Percentiles rank a stretch among this genome's conserved stretches.
These are phyloP conservation scores for Polytrichum commune DNA, from an alignment of 225 moss, liverwort and hornwort species.

Conservation along the genomic window DNA sequence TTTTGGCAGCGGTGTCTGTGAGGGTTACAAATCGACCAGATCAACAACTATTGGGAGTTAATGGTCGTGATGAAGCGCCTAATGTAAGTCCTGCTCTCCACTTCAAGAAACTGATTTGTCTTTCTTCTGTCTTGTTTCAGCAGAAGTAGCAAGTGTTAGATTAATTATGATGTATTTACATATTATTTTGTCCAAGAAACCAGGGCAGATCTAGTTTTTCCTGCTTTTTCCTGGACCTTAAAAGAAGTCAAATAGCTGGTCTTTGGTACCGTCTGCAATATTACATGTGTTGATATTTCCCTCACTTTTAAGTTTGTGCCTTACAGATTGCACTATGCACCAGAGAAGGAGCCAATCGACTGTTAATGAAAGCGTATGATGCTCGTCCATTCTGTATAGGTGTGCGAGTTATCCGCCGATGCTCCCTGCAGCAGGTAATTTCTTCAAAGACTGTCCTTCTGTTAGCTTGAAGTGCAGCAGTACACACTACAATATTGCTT, in stretches of 20 bases:
- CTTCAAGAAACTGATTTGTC: neutral
- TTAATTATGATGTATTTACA: too few relatives aligned
- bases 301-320: neutral
- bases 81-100: slow-evolving; percentile 44
- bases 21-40: slow-evolving; percentile 96
- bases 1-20: slow-evolving; percentile 62
- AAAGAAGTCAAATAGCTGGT: neutral
- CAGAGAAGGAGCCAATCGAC: slow-evolving; percentile 72
- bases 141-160: neutral
- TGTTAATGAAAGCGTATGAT: slow-evolving; percentile 84
- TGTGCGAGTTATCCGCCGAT: slow-evolving; percentile 79
- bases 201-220: neutral
- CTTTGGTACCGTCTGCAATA: neutral
- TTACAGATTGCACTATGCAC: slow-evolving; percentile 67
- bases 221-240: neutral
- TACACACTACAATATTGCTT: too few relatives aligned
- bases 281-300: neutral
- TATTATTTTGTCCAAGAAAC: too few relatives aligned
- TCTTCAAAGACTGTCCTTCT: neutral
- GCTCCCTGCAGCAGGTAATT: slow-evolving; percentile 72
- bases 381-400: slow-evolving; percentile 86
- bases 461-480: too few relatives aligned
- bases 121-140: neutral
- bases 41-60: slow-evolving; percentile 85
- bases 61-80: slow-evolving; percentile 96